A percentile compares a stretch with the other conserved stretches of the same genome.
phyloP scores from a whole-genome alignment of 768 basidiomycete genomes.

The Butyriboletus loyo region DNA sequence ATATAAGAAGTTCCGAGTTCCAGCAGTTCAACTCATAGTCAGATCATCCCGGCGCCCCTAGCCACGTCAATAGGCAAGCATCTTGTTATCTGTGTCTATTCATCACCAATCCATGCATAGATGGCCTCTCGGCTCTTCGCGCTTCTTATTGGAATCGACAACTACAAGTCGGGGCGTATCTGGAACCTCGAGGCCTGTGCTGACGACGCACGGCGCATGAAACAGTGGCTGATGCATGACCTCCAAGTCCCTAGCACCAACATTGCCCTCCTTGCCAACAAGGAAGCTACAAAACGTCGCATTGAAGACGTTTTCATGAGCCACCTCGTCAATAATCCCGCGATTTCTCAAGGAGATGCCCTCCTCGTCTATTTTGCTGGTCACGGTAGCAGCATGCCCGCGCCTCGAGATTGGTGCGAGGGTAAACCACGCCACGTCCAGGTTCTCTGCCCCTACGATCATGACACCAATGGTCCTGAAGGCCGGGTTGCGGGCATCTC shows the following conservation, averaged over 20 bases:
- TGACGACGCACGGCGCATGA: constrained; percentile 59
- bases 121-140: constrained; percentile 56
- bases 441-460: constrained; percentile 65
- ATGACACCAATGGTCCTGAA: constrained; percentile 47
- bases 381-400: constrained; percentile 58
- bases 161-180: constrained; percentile 59
- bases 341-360: constrained; percentile 59
- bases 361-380: constrained; percentile 71
- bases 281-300: constrained; percentile 55
- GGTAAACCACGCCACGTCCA: constrained; percentile 44
- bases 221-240: constrained; percentile 53
- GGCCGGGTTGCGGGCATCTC: constrained; percentile 61
- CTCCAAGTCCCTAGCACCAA: constrained; percentile 58
- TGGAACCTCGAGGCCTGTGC: constrained; percentile 68
- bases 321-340: constrained; percentile 61
- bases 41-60: constrained; percentile 8
- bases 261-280: constrained; percentile 54
- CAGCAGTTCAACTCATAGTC: background rate
- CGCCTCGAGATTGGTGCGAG: constrained; percentile 62
- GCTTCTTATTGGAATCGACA: constrained; percentile 66
- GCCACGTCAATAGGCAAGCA: constrained; percentile 9
- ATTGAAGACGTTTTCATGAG: constrained; percentile 61
- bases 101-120: constrained; percentile 15
- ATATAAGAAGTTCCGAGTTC: constrained; percentile 15
- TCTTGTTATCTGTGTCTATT: background rate